Conservation (phyloP, 176 grass and related monocot species). For the Aegilops tauschii region DNA sequence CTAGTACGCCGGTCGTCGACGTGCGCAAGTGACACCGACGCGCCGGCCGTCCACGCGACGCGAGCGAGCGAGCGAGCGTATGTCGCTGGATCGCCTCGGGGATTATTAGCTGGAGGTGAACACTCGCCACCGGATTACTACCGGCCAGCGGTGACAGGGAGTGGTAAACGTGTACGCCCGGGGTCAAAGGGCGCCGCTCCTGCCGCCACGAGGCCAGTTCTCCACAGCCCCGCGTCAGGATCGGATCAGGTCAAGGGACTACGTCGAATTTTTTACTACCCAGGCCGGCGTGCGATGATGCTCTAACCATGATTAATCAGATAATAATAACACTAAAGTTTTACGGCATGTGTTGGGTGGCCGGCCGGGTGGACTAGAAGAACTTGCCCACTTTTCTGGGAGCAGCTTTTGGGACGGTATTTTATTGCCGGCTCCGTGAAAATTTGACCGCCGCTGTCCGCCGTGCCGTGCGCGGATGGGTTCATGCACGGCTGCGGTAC, state of each 20-base stretch:
- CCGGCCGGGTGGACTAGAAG: not conserved
- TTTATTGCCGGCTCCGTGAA: not conserved
- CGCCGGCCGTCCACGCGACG: constrained; percentile 10
- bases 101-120: too few relatives aligned
- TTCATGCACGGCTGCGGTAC: not conserved
- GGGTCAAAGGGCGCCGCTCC: not conserved
- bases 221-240: not conserved
- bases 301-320: not conserved
- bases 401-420: not conserved
- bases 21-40: too few relatives aligned
- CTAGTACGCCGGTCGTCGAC: not conserved
- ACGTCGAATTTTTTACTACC: not conserved
- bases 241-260: not conserved
- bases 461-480: not conserved
- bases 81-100: not conserved
- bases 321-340: not conserved
- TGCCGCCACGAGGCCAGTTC: not conserved
- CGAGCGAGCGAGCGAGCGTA: not conserved
- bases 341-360: not conserved
- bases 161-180: not conserved
- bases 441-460: not conserved
- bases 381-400: too few relatives aligned
- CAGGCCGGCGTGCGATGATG: not conserved
- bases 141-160: not conserved
- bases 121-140: too few relatives aligned